Conservation (phyloP, 2,329 filamentous ascomycete species). For the Metarhizium album region DNA sequence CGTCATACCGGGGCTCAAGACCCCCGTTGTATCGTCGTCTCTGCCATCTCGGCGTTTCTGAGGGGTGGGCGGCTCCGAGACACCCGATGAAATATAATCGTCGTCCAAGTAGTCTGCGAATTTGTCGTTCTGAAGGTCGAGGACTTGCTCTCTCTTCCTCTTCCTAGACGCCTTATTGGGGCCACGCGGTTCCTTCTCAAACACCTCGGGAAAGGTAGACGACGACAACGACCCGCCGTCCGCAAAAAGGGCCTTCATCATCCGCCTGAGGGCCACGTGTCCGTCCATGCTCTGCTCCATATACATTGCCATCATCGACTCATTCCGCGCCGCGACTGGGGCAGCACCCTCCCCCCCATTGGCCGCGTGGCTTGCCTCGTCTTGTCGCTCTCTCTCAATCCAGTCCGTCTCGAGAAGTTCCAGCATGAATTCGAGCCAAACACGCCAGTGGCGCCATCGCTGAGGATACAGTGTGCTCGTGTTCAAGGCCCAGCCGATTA, state of each 20-base stretch:
- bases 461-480: constrained; percentile 64
- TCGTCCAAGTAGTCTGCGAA: constrained; percentile 52
- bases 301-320: constrained; percentile 53
- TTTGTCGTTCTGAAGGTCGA: constrained; percentile 49
- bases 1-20: constrained; percentile 20
- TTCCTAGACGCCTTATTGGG: constrained; percentile 32
- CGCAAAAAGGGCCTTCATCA: constrained; percentile 58
- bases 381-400: constrained; percentile 41
- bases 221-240: constrained; percentile 45
- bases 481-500: constrained; percentile 87
- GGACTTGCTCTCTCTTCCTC: constrained; percentile 33
- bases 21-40: constrained; percentile 12
- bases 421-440: constrained; percentile 71
- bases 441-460: constrained; percentile 72
- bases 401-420: constrained; percentile 68
- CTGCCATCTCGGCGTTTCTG: constrained; percentile 23
- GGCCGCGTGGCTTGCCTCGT: constrained; percentile 23
- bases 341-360: constrained; percentile 13
- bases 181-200: constrained; percentile 47
- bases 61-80: constrained; percentile 35
- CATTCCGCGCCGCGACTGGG: constrained; percentile 25
- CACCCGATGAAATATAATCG: constrained; percentile 37
- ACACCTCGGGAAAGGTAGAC: constrained; percentile 54
- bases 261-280: constrained; percentile 36
- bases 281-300: constrained; percentile 35